Base-by-base conservation (phyloP, 2,329 filamentous ascomycete genomes). In the Chrysoporthe austroafricana region DNA sequence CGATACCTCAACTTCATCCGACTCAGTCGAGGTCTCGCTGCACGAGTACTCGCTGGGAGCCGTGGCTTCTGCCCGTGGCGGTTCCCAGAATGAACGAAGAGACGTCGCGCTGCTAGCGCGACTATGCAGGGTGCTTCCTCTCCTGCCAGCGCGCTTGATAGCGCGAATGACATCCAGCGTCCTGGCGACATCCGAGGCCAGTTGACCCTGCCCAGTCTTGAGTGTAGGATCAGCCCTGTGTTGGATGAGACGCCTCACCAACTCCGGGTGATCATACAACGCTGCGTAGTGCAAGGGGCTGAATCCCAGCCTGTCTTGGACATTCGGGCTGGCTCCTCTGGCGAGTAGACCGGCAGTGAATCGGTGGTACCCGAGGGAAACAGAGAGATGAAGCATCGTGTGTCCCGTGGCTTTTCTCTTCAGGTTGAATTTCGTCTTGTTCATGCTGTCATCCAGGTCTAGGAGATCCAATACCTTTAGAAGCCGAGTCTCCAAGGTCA, bases 231-330 rank as follows among this genome's bases (percentile, higher is more conserved):
- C 90, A 2, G 91, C 92, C 50, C 92, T 91, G 52, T 88, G 86
- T 34, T 91, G 83, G 72, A 94, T 88, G 67, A 97, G 84, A 16
- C 91, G 87, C 69, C 90, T 86, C 16, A 95, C 90, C 72, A 96
- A 93, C 75, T 93, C 89, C 13, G 87, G 81, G 74, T 94, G 90
- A 70, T 90, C 88, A 77, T 91, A 90, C 74, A 96, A 85, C 36
- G 91, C 89, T 26, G 93, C 93, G 75, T 95, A 86, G 77, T 96
- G 92, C 80, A 96, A 85, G 16, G 93, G 89, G 4, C 92, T 93
- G 77, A 93, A 95, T 32, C 93, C 93, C 62, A 91, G 90, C 70
- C 89, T 90, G 76, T 97, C 93, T 66, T 88, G 86, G 48, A 89
- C 82, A 73, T 95, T 89, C 0, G 90, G 88, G 74, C 91, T 90